Base-by-base conservation (phyloP, 371 early-diverging fungal genomes). In the Chytridium lagenaria region DNA sequence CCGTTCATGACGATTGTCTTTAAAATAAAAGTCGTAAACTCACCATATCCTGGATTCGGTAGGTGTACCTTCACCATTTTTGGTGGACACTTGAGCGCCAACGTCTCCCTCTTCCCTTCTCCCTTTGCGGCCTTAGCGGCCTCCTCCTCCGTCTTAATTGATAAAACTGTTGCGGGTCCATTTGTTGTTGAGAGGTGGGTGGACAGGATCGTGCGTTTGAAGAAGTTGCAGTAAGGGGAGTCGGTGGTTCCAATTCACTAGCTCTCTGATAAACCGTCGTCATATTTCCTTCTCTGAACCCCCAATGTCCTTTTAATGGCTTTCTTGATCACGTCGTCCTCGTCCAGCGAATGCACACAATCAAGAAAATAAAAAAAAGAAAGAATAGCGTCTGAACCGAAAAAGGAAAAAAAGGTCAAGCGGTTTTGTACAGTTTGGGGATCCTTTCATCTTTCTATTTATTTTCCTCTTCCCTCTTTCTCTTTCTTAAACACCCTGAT, bases 21-120 rank as follows among this genome's bases (percentile, higher is more conserved):
- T 5, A 52, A 52, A 26, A 52, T 26, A n/a, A 33, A 26, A 37
- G 23, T 2, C 5, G 30, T 16, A 61, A 10, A 37, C 36, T 61
- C 36, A 61, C 61, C 61, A 61, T 61, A 61, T 7, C 61, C 61
- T 34, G 61, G 61, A 61, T 61, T 61, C 36, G 61, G 61, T 15
- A 26, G 55, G 16, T 10, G 55, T 10, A 55, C 26, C 26, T 26
- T 55, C 5, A 55, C 55, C 5, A 55, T 19, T 44, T 44, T 44
- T 44, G 44, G 19, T 44, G 44, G 19, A 12, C 7, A 44, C 19
- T 7, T 44, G 7, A 19, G 19, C 19, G 44, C 19, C 12, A 44
- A 44, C 19, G 44, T 44, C 19, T 7, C 44, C n/a, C n/a, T n/a
- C n/a, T n/a, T n/a, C n/a, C n/a, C n/a, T n/a, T n/a, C n/a, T n/a